A percentile compares a stretch with the other conserved stretches of the same genome.
phyloP scores from a whole-genome alignment of 108 stramenopile genomes.

The Nannochloropsis granulata region DNA sequence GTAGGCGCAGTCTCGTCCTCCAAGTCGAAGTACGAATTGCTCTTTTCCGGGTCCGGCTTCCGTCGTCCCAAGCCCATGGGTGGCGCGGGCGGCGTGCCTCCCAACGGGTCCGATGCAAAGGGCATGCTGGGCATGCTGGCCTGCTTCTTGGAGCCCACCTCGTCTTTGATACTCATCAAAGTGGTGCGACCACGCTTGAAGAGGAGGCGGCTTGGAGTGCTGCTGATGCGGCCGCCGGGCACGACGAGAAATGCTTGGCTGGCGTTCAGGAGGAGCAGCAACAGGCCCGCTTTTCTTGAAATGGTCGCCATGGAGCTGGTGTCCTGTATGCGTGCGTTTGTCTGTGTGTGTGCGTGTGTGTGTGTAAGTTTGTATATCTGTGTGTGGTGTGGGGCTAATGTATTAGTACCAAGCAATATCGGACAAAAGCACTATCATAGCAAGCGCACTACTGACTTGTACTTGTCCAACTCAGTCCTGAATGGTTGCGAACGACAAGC shows the following conservation, averaged over 20 bases:
- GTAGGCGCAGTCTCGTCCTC: background rate
- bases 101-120: background rate
- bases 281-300: too few species aligned
- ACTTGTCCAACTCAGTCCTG: too few species aligned
- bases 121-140: background rate
- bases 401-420: too few species aligned
- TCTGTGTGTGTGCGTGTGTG: too few species aligned
- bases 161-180: background rate
- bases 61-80: background rate
- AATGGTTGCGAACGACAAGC: too few species aligned
- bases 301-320: too few species aligned
- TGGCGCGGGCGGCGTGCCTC: background rate
- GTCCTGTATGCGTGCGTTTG: too few species aligned
- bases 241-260: background rate
- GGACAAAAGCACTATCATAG: too few species aligned
- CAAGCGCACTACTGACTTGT: too few species aligned
- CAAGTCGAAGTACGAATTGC: background rate
- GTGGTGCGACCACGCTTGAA: background rate
- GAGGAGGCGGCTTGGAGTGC: background rate
- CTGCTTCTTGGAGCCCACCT: background rate
- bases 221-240: background rate
- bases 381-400: too few species aligned
- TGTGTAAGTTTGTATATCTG: too few species aligned
- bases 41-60: background rate
- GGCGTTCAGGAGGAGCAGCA: background rate